Evolutionary conservation across 2,329 filamentous ascomycete species (phyloP).

Genomic region (Alternaria sp.): DNA sequence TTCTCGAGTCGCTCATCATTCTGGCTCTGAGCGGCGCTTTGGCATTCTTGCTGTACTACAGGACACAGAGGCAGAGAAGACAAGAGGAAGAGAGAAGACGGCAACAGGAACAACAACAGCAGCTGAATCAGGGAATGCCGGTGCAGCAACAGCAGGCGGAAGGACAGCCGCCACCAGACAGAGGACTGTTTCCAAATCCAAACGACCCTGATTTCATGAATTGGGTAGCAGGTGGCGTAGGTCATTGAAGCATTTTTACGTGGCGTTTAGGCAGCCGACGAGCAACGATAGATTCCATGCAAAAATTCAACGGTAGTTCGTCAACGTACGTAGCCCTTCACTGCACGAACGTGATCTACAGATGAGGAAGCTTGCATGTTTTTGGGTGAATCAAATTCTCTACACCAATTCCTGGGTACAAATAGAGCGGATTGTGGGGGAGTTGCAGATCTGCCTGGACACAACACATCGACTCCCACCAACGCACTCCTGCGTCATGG

Average conservation of each 20-base stretch:
- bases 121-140: slow-evolving; percentile 34
- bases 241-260: slow-evolving; percentile 55
- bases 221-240: slow-evolving; percentile 74
- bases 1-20: slow-evolving; percentile 86
- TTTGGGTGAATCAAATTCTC: background rate
- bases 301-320: background rate
- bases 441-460: background rate
- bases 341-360: background rate
- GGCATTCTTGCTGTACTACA: slow-evolving; percentile 81
- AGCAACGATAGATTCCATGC: background rate
- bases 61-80: slow-evolving; percentile 66
- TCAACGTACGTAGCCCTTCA: background rate
- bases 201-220: slow-evolving; percentile 73
- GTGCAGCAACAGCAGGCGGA: slow-evolving; percentile 38
- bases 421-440: background rate
- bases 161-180: slow-evolving; percentile 50
- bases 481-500: background rate
- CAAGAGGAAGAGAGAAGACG: slow-evolving; percentile 53
- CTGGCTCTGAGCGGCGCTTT: slow-evolving; percentile 78
- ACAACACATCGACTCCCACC: background rate
- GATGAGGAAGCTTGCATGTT: background rate
- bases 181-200: slow-evolving; percentile 70
- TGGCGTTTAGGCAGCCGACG: background rate
- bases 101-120: slow-evolving; percentile 41
- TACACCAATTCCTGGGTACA: background rate